Percentiles rank a stretch among this genome's conserved stretches.
phyloP scores from a whole-genome alignment of 192 early-diverging fungal genomes.

The Backusella westeae region DNA sequence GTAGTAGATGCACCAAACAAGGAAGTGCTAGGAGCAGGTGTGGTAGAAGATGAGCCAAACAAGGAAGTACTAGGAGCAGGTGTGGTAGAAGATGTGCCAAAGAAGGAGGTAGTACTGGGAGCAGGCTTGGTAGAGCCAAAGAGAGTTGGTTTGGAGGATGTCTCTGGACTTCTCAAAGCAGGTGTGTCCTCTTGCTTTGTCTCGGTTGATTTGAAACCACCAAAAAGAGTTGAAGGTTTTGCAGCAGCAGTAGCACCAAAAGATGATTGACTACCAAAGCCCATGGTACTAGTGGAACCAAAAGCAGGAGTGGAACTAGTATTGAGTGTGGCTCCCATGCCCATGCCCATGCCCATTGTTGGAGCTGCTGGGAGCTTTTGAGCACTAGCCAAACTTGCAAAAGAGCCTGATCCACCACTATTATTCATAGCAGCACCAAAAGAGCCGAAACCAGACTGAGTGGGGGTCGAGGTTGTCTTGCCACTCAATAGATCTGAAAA shows the following conservation, averaged over 20 bases:
- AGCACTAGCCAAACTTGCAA: constrained; percentile 16
- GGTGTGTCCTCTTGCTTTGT: not conserved
- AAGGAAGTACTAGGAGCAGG: constrained; percentile 16
- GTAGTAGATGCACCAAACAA: not conserved
- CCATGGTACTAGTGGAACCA: constrained; percentile 17
- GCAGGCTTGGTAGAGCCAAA: not conserved
- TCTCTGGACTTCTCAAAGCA: not conserved
- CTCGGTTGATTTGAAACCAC: not conserved
- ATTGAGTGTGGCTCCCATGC: not conserved
- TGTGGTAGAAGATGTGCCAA: not conserved
- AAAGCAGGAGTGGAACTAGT: constrained; percentile 12
- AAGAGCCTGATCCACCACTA: not conserved
- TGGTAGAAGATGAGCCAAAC: not conserved
- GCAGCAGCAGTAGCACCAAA: not conserved
- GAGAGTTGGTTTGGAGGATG: not conserved
- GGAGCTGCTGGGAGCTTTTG: constrained; percentile 1
- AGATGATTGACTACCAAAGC: not conserved
- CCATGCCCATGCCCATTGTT: constrained; percentile 4
- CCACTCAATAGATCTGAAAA: not conserved
- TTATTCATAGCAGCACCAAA: not conserved
- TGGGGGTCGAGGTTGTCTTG: not conserved
- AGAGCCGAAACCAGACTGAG: not conserved
- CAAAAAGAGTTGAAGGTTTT: not conserved
- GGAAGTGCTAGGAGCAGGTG: constrained; percentile 16
- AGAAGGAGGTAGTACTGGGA: not conserved